Conservation (phyloP, 2,329 filamentous ascomycete genomes). For the Esteya vermicola region DNA sequence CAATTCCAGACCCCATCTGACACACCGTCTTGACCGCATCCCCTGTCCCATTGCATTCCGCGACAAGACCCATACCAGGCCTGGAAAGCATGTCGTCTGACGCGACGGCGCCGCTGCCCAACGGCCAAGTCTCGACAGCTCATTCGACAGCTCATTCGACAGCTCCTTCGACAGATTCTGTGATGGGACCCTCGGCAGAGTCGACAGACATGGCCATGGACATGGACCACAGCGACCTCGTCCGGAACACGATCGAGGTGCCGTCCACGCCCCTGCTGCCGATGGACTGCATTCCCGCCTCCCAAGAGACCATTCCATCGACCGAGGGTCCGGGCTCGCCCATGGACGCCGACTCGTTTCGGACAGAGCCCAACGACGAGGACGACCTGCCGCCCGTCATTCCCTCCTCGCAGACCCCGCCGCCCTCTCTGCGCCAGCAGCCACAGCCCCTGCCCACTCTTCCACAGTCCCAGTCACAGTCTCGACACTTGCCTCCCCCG, state of each 20-base stretch:
- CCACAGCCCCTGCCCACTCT: neutral
- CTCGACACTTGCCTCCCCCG: no score
- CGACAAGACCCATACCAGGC: neutral
- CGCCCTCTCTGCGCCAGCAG: slow-evolving; percentile 32
- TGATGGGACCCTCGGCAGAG: slow-evolving; percentile 13
- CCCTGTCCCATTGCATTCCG: neutral
- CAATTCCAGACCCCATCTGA: neutral
- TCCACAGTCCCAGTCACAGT: no score
- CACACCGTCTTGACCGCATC: neutral
- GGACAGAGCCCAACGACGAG: slow-evolving; percentile 28
- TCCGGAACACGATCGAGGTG: slow-evolving; percentile 15
- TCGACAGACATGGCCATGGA: slow-evolving; percentile 6
- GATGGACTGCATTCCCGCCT: slow-evolving; percentile 19
- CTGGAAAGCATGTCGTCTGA: neutral
- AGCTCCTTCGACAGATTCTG: slow-evolving; percentile 2
- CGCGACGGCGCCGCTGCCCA: neutral
- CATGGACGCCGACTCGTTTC: slow-evolving; percentile 34
- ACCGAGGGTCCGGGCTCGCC: slow-evolving; percentile 42
- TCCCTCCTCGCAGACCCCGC: slow-evolving; percentile 43
- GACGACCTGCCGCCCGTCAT: slow-evolving; percentile 28
- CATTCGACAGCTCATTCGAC: neutral
- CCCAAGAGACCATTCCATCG: slow-evolving; percentile 41
- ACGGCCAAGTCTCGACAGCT: no score
- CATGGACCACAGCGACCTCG: slow-evolving; percentile 1
- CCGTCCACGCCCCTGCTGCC: slow-evolving; percentile 21